Base-by-base conservation (phyloP, 768 basidiomycete species). In the Heimioporus sp. region DNA sequence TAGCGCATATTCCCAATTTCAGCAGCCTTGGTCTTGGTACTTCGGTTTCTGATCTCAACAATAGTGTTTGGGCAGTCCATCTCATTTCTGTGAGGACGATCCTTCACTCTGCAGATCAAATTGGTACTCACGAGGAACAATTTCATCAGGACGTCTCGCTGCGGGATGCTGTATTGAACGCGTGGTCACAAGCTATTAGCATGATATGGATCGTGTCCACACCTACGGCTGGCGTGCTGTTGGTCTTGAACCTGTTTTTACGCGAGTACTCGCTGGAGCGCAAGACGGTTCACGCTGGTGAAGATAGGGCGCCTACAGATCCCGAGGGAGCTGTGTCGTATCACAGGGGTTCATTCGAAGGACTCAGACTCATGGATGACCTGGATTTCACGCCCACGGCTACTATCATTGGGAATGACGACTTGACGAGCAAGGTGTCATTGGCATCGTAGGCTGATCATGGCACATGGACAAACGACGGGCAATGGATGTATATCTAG, bases 141-240 rank as follows among this genome's bases (percentile, higher is more conserved):
- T 39, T 3, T 3, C 15, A 34, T 8, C 10, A 85, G 82, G 76
- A 90, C 56, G 67, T 76, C 8, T 59, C 61, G 11, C 63, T 74
- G 28, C 82, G 82, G 12, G 59, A 72, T 34, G 72, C 74, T 36
- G 69, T 88, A 9, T 76, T 84, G 30, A 73, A 85, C 48, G 85
- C 85, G 0, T 89, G 82, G 67, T 77, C 87, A n/a, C 69, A 75
- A 31, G 80, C 86, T 2, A 82, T 90, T 38, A 75, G 76, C 59
- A 71, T 59, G 43, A 84, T 90, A 40, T 90, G 87, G 86, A 55
- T 83, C 38, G 79, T 84, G 20, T 76, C 75, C 65, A 80, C 82
- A 9, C 84, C 86, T 0, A 65, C 88, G 24, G 21, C 77, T 15
- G 83, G 80, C 12, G 71, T 73, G 38, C 73, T 77, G 28, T 75